Conservation (phyloP, 2,329 filamentous ascomycete species). For the Colletotrichum chlorophyti region DNA sequence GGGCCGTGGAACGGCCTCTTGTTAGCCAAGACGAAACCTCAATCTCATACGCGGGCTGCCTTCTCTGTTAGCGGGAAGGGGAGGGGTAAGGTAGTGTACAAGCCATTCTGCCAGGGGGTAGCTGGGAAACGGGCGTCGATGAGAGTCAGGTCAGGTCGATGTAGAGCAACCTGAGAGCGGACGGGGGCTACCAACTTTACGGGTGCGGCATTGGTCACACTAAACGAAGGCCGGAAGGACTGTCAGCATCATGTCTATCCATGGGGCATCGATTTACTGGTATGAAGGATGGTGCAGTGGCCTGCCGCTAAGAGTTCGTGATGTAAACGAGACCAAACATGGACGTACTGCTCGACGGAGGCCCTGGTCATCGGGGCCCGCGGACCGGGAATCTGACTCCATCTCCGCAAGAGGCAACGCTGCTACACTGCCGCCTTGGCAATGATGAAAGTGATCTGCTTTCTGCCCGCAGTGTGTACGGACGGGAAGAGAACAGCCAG, state of each 20-base stretch:
- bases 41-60: background rate
- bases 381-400: constrained; percentile 28
- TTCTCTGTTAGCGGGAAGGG: background rate
- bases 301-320: too few species aligned
- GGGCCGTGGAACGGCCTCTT: constrained; percentile 5
- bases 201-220: constrained; percentile 53
- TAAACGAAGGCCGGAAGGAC: too few species aligned
- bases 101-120: background rate
- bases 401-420: background rate
- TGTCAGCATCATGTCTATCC: constrained; percentile 28
- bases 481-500: background rate
- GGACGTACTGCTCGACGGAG: constrained; percentile 45
- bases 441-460: background rate
- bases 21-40: constrained; percentile 20
- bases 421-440: background rate
- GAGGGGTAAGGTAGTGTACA: background rate
- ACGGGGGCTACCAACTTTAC: constrained; percentile 45
- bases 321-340: constrained; percentile 5
- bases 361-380: constrained; percentile 41
- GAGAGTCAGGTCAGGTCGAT: too few species aligned
- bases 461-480: background rate
- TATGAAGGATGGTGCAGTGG: background rate
- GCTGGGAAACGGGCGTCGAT: background rate
- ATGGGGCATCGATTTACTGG: background rate
- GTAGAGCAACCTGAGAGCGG: background rate